These are phyloP conservation scores for Tubosaeta sp. DNA, from an alignment of 768 basidiomycete species.

Conservation along the genomic window DNA sequence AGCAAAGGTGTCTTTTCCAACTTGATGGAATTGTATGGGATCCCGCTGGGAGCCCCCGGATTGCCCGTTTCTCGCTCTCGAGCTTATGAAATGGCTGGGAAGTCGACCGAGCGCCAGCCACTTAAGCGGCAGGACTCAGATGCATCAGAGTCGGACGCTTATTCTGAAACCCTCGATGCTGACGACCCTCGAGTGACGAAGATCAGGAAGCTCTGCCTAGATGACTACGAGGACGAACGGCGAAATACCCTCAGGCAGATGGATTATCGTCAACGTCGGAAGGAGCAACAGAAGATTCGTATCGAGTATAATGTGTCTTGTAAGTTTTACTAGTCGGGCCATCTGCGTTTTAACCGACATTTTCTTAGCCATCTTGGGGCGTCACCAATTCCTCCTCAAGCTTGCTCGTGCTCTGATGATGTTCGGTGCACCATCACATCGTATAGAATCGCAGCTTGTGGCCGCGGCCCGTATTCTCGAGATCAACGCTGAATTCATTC, in stretches of 20 bases:
- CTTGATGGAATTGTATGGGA: slow-evolving; percentile 30
- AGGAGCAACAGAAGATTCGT: slow-evolving; percentile 56
- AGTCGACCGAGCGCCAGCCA: slow-evolving; percentile 5
- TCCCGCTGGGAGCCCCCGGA: slow-evolving; percentile 19
- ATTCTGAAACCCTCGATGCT: slow-evolving; percentile 57
- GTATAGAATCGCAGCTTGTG: slow-evolving; percentile 87
- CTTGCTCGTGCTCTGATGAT: slow-evolving; percentile 86
- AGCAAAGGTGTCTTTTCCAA: slow-evolving; percentile 27
- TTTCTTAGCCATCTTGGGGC: slow-evolving; percentile 62
- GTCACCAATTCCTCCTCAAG: slow-evolving; percentile 84
- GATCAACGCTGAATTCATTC: slow-evolving; percentile 88
- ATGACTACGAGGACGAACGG: slow-evolving; percentile 61
- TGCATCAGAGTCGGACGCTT: slow-evolving; percentile 36
- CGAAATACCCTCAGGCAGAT: slow-evolving; percentile 57
- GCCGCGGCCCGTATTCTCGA: slow-evolving; percentile 88
- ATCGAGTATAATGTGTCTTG: slow-evolving; percentile 77
- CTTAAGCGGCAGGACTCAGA: slow-evolving; percentile 40
- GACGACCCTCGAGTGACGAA: slow-evolving; percentile 73
- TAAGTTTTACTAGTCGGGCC: slow-evolving; percentile 31
- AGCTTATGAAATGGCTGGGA: slow-evolving; percentile 14
- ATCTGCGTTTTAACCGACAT: slow-evolving; percentile 1
- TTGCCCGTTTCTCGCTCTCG: slow-evolving; percentile 24
- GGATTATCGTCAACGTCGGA: slow-evolving; percentile 65
- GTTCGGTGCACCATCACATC: slow-evolving; percentile 89
- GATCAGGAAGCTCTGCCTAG: slow-evolving; percentile 42